Conservation (phyloP, 306 rosid genomes). For the Ammopiptanthus mongolicus region DNA sequence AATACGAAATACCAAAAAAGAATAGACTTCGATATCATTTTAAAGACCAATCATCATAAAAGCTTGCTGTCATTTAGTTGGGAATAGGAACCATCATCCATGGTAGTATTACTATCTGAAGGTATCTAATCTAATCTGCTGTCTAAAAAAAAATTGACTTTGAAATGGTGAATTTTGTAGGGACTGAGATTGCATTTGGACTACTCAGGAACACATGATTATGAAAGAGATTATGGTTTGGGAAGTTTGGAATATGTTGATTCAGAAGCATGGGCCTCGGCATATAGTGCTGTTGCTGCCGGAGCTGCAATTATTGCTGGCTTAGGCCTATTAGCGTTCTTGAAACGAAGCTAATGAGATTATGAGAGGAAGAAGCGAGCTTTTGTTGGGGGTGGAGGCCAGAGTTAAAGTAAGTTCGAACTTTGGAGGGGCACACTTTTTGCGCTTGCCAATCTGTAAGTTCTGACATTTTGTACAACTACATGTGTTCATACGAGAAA, state of each 20-base stretch:
- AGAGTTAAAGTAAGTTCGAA: conserved; percentile 10
- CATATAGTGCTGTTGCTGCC: conserved; percentile 57
- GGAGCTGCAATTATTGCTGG: conserved; percentile 74
- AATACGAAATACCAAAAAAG: no score
- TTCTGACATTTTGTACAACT: conserved; percentile 20
- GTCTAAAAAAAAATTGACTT: conserved; percentile 14
- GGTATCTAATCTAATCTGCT: not conserved
- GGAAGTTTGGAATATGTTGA: conserved; percentile 37
- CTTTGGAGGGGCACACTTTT: conserved; percentile 26
- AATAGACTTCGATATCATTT: not conserved
- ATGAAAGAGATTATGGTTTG: conserved; percentile 21
- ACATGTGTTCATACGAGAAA: not conserved
- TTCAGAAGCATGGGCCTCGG: conserved; percentile 60
- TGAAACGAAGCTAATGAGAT: conserved; percentile 32
- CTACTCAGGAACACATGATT: conserved; percentile 45
- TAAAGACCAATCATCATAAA: not conserved
- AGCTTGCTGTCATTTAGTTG: not conserved
- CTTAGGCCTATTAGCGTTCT: conserved; percentile 52
- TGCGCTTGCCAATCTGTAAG: conserved; percentile 21
- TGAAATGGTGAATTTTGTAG: conserved; percentile 36
- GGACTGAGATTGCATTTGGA: conserved; percentile 90
- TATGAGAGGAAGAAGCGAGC: not conserved
- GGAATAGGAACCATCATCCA: not conserved
- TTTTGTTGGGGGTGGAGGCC: conserved; percentile 12
- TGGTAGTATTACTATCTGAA: not conserved